Base-by-base conservation (phyloP, 371 early-diverging fungal species). In the Syncephalastrum monosporum region DNA sequence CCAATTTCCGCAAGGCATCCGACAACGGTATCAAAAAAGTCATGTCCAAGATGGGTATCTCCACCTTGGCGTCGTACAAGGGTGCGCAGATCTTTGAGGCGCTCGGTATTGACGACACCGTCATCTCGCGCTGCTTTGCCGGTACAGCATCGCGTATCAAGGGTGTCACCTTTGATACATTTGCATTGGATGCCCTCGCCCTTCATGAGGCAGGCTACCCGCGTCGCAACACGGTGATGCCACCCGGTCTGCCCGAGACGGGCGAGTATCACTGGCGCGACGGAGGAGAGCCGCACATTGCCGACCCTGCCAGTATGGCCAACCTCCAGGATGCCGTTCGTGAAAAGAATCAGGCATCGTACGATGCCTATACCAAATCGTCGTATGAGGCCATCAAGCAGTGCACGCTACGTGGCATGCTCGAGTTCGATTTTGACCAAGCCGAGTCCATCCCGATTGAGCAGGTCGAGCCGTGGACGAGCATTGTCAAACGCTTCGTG, bases 21-120 rank as follows among this genome's bases (percentile, higher is more conserved):
- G 91, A 94, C 68, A 92, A 96, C 64, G 98, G 98, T 65, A 91
- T 98, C 67, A 75, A 86, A 52, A 97, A 98, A 75, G 97, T 97
- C 59, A 97, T 97, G 96, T 94, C 96, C 70, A 98, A 98, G 84
- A 98, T 98, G 98, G 98, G 98, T 63, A 96, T 98, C 53, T 96
- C 96, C 16, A 97, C 98, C 12, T 74, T 98, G 58, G 96, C 96
- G 69, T 91, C 91, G 29, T 98, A 98, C 84, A 97, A 97, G 77
- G 98, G 97, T 54, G 97, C 98, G 13, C 97, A 98, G 81, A 95
- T 95, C 64, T 97, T 98, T 71, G 98, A 98, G 74, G 95, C 95
- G 19, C 85, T 98, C 19, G 98, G 98, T 61, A 69, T 98, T 6
- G 92, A 93, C 55, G 83, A 87, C 49, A 79, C 89, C 25, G 95